These are phyloP conservation scores for Podila verticillata DNA, from an alignment of 192 early-diverging fungal genomes.

Conservation along the genomic window DNA sequence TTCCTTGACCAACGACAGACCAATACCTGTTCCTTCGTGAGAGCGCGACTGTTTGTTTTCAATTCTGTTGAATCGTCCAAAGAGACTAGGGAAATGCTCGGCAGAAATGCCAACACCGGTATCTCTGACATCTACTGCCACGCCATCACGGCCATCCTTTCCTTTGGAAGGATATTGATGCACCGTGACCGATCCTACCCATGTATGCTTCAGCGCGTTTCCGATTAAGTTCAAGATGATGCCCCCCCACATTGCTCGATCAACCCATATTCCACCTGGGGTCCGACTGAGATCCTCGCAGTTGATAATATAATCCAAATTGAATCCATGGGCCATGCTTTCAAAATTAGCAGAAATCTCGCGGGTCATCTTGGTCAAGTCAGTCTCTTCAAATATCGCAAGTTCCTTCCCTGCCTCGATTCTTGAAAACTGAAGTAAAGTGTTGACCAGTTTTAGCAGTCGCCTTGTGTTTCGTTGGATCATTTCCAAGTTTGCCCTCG, in stretches of 20 bases:
- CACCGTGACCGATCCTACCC: slow-evolving; percentile 58
- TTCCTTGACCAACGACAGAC: slow-evolving; percentile 64
- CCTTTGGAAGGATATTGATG: slow-evolving; percentile 57
- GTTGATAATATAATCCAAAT: slow-evolving; percentile 55
- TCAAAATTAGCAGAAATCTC: slow-evolving; percentile 67
- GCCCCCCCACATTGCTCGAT: slow-evolving; percentile 69
- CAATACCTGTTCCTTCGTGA: slow-evolving; percentile 71
- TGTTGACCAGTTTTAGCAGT: slow-evolving; percentile 66
- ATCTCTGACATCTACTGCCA: slow-evolving; percentile 47
- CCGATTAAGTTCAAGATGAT: slow-evolving; percentile 70
- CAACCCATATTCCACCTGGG: slow-evolving; percentile 54
- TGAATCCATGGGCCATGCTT: slow-evolving; percentile 57
- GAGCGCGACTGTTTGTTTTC: slow-evolving; percentile 61
- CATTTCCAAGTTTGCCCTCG: slow-evolving; percentile 43
- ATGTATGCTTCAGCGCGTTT: slow-evolving; percentile 59
- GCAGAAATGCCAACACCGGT: slow-evolving; percentile 63
- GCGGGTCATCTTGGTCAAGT: slow-evolving; percentile 56
- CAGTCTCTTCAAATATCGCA: slow-evolving; percentile 57
- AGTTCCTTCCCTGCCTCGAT: slow-evolving; percentile 64
- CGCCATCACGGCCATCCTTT: slow-evolving; percentile 41
- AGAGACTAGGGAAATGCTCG: slow-evolving; percentile 58
- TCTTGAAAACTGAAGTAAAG: slow-evolving; percentile 63
- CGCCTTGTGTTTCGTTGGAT: slow-evolving; percentile 60
- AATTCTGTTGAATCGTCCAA: slow-evolving; percentile 68
- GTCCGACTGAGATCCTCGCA: slow-evolving; percentile 27